Evolutionary conservation across 352 stramenopile species (phyloP).

Genomic region (Phytophthora podocarpi): DNA sequence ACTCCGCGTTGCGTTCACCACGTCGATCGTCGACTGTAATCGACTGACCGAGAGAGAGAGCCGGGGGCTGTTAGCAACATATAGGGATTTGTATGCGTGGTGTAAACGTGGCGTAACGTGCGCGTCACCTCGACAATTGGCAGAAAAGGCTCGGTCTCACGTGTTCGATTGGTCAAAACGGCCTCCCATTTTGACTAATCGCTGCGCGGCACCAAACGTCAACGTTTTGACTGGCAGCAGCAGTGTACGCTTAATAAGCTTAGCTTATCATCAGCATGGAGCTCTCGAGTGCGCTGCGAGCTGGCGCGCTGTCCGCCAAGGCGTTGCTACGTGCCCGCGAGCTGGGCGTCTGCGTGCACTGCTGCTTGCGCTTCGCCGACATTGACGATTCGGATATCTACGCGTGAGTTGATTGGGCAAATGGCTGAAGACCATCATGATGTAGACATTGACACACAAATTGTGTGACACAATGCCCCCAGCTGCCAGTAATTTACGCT

Average conservation of each 20-base stretch:
- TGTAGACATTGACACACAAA: conserved; percentile 2
- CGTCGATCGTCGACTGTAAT: conserved; percentile 33
- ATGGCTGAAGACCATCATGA: background rate
- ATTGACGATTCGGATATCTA: conserved; percentile 56
- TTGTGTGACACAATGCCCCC: too few relatives aligned
- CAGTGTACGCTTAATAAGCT: too few relatives aligned
- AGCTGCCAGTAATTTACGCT: conserved; percentile 13
- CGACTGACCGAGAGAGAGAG: conserved; percentile 12
- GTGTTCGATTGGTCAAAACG: conserved; percentile 23
- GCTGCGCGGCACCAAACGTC: conserved; percentile 5
- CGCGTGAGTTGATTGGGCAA: conserved; percentile 38
- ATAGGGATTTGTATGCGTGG: conserved; percentile 22
- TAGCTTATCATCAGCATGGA: conserved; percentile 35
- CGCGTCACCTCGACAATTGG: conserved; percentile 20
- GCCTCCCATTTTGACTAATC: conserved; percentile 19
- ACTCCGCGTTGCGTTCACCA: conserved; percentile 17
- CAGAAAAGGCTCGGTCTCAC: conserved; percentile 11
- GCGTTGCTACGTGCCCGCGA: conserved; percentile 19
- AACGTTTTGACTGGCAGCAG: conserved; percentile 14
- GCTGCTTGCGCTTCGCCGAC: conserved; percentile 65
- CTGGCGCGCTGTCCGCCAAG: conserved; percentile 36
- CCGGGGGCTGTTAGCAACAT: conserved; percentile 15
- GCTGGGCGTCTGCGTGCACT: conserved; percentile 63
- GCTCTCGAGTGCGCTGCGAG: conserved; percentile 20
- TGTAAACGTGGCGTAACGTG: conserved; percentile 18